Percentiles rank a stretch among this genome's conserved stretches.
Conservation (phyloP, 495 filamentous ascomycete species). For the Talaromyces adpressus region DNA sequence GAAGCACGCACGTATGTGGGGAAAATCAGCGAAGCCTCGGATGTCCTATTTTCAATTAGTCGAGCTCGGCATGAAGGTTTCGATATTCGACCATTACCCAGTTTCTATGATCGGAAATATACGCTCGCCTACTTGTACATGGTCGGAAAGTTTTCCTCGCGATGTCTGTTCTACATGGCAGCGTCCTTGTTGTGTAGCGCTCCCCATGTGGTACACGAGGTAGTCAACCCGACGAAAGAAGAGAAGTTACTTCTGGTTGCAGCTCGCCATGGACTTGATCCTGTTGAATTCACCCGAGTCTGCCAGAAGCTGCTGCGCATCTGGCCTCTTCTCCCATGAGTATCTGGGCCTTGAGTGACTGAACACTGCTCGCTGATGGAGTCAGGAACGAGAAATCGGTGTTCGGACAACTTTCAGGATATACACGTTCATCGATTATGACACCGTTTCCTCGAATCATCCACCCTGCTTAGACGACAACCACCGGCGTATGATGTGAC, state of each 20-base stretch:
- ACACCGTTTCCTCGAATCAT: not conserved
- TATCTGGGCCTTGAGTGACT: not conserved
- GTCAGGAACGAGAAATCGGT: not conserved
- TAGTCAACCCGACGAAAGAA: slow-evolving; percentile 44
- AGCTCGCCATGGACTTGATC: slow-evolving; percentile 35
- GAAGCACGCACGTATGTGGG: slow-evolving; percentile 22
- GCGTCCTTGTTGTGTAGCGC: slow-evolving; percentile 32
- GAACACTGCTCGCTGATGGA: not conserved
- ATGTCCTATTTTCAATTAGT: slow-evolving; percentile 45
- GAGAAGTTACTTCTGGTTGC: slow-evolving; percentile 40
- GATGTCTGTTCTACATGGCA: slow-evolving; percentile 41
- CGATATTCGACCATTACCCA: slow-evolving; percentile 24
- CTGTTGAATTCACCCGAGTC: slow-evolving; percentile 27
- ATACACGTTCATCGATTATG: not conserved
- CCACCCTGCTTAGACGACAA: too few relatives aligned
- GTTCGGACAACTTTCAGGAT: not conserved
- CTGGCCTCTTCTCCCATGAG: slow-evolving; percentile 34
- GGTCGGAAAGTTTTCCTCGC: slow-evolving; percentile 40
- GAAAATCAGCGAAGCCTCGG: slow-evolving; percentile 45
- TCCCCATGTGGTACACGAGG: slow-evolving; percentile 34
- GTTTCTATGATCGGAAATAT: slow-evolving; percentile 19
- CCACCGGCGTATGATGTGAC: too few relatives aligned
- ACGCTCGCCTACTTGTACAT: slow-evolving; percentile 20
- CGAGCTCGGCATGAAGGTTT: slow-evolving; percentile 36
- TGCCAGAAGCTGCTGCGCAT: slow-evolving; percentile 27